These are phyloP conservation scores for Dactylellina drechsleri DNA, from an alignment of 2,329 filamentous ascomycete genomes.

Conservation along the genomic window DNA sequence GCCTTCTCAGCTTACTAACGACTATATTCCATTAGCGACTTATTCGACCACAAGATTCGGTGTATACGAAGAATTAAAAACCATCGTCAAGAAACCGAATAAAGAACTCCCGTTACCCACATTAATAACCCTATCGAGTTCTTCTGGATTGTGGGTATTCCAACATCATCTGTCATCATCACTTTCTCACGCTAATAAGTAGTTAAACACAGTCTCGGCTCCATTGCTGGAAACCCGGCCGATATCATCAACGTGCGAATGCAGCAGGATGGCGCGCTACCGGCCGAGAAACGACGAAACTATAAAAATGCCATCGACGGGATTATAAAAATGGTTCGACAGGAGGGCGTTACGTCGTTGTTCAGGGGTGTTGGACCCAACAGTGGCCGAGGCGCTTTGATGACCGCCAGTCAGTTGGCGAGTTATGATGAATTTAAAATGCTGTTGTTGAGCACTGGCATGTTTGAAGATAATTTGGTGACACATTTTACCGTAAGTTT, in stretches of 20 bases:
- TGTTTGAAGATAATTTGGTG: slow-evolving; percentile 74
- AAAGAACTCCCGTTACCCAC: slow-evolving; percentile 73
- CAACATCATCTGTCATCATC: background rate
- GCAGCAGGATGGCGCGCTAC: slow-evolving; percentile 77
- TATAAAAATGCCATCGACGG: slow-evolving; percentile 91
- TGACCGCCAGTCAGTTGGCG: slow-evolving; percentile 85
- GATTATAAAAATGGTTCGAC: slow-evolving; percentile 70
- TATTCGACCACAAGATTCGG: slow-evolving; percentile 97
- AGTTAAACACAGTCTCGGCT: slow-evolving; percentile 69
- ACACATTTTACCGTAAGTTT: slow-evolving; percentile 83
- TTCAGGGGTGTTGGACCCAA: slow-evolving; percentile 90
- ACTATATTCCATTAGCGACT: slow-evolving; percentile 67
- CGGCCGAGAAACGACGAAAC: slow-evolving; percentile 74
- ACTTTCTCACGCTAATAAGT: background rate
- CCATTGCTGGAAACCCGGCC: slow-evolving; percentile 89
- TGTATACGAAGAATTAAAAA: slow-evolving; percentile 93
- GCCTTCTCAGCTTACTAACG: background rate
- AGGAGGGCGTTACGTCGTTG: slow-evolving; percentile 79
- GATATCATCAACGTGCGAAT: slow-evolving; percentile 98
- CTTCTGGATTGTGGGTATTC: slow-evolving; percentile 73
- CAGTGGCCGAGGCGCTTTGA: slow-evolving; percentile 80
- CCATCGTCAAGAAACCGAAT: slow-evolving; percentile 68
- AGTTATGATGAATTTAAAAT: slow-evolving; percentile 86
- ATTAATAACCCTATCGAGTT: slow-evolving; percentile 83
- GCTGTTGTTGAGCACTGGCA: slow-evolving; percentile 73